Percentiles rank a stretch among this genome's conserved stretches.
These are phyloP conservation scores for Ilex paraguariensis DNA, from an alignment of 305 asterid genomes.

Conservation along the genomic window DNA sequence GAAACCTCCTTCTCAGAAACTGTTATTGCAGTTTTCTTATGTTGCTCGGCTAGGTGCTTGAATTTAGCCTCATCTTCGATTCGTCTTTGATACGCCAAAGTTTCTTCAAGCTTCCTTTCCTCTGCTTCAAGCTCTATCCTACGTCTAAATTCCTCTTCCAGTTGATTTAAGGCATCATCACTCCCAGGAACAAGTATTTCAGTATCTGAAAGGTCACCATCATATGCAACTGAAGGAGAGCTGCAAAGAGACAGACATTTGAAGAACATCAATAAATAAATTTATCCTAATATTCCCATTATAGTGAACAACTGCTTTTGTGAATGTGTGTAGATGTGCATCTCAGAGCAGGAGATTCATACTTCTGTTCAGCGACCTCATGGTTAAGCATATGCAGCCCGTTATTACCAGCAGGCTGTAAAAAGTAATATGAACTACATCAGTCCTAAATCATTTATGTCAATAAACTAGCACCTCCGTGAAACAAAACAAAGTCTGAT, in stretches of 20 bases:
- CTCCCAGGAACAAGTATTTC: slow-evolving; percentile 30
- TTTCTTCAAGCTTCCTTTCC: slow-evolving; percentile 97
- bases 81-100: slow-evolving; percentile 88
- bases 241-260: slow-evolving; percentile 40
- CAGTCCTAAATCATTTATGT: slow-evolving; percentile 17
- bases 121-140: slow-evolving; percentile 89
- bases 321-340: slow-evolving; percentile 6
- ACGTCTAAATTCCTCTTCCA: slow-evolving; percentile 65
- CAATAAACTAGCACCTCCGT: slow-evolving; percentile 9
- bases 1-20: slow-evolving; percentile 32
- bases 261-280: not conserved
- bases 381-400: slow-evolving; percentile 34
- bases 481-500: slow-evolving; percentile 10
- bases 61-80: slow-evolving; percentile 92
- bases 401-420: slow-evolving; percentile 51
- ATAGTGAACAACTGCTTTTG: not conserved
- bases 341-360: slow-evolving; percentile 19
- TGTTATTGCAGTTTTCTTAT: slow-evolving; percentile 29
- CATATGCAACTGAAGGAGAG: slow-evolving; percentile 40
- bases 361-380: slow-evolving; percentile 60
- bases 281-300: not conserved
- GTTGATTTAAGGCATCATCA: slow-evolving; percentile 42
- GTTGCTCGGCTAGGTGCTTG: slow-evolving; percentile 82
- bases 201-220: slow-evolving; percentile 35
- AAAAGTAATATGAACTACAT: slow-evolving; percentile 12